Evolutionary conservation across 441 rosid species (phyloP), one percentile per base, ranked within the genome.

Genomic region (Macaranga tanarius): DNA sequence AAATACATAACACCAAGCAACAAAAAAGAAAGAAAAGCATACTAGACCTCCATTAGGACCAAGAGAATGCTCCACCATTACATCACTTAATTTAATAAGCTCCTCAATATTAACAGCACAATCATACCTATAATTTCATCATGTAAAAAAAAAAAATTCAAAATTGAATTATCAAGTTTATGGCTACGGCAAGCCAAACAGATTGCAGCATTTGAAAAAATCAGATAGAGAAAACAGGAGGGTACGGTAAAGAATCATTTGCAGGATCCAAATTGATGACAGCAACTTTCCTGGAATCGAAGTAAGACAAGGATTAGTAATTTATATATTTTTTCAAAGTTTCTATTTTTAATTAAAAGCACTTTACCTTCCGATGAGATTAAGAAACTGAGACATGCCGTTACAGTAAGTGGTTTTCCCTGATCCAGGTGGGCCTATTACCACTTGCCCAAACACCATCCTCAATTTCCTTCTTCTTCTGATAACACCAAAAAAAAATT

Each of bases 401-500:
- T 91, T 93, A 82, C 99, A 95, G 81, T 88, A 93, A 50, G 97
- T 93, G 31, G 99, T 93, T 82, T 95, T 95, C 22, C 99, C 98
- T 7, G 98, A 90, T 47, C 98, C 97, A 26, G 98, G 99, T 13
- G 97, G 99, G 69, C 98, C 99, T 17, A 93, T 90, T 20, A 93
- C 96, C 65, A 92, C 91, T 83, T 95, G 99, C 45, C 98, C 98
- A 76, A 88, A 95, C 77, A 86, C 97, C 97, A 90, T 91, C 72
- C 10, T 47, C 50, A 7, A 42, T 42, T 42, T 42, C 8, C 38
- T 34, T 34, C 38, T 34, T 34, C 38, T 34, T 34, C 38, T 34
- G 7, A 3, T 34, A 34, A 34, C 38, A 34, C 2, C 4, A 4
- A 34, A 7, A 5, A 42, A 10, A 10, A 42, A 1, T 42, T 42